Percentiles rank a stretch among this genome's conserved stretches.
These are phyloP conservation scores for Lumnitzera racemosa DNA, from an alignment of 345 rosid genomes.

Conservation along the genomic window DNA sequence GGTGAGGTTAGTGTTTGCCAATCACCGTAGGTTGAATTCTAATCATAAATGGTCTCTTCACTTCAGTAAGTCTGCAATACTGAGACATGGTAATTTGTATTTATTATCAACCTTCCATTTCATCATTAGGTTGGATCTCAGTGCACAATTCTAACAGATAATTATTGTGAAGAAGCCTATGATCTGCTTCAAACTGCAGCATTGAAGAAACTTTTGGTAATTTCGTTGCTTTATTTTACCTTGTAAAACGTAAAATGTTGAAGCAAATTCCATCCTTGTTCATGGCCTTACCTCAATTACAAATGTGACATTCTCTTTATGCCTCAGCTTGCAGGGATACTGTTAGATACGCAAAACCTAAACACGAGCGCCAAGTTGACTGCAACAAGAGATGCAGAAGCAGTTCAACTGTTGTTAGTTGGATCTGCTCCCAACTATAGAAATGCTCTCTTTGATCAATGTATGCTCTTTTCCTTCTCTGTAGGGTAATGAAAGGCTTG, in stretches of 20 bases:
- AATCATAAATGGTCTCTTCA: background rate
- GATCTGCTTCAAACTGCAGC: conserved; percentile 42
- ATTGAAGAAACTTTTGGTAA: conserved; percentile 50
- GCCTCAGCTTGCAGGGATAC: conserved; percentile 54
- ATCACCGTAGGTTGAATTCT: background rate
- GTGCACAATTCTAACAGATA: conserved; percentile 58
- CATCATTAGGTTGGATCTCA: conserved; percentile 34
- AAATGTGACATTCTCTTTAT: conserved; percentile 10
- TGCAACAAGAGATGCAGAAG: conserved; percentile 51
- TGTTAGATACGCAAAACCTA: conserved; percentile 50
- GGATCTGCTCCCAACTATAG: conserved; percentile 41
- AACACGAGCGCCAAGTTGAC: conserved; percentile 23
- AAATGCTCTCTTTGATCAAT: conserved; percentile 34
- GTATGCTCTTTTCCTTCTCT: conserved; percentile 12
- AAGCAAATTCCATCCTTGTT: too few relatives aligned
- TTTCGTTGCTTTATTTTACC: background rate
- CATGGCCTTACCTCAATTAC: too few relatives aligned
- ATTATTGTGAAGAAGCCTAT: conserved; percentile 65
- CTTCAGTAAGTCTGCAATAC: conserved; percentile 1
- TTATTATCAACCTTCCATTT: background rate
- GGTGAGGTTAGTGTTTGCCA: conserved; percentile 29
- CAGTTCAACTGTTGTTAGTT: conserved; percentile 50
- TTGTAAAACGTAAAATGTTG: background rate
- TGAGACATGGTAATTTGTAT: background rate
- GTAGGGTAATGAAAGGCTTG: too few relatives aligned